Evolutionary conservation across 2,329 filamentous ascomycete genomes (phyloP).

Genomic region (Hymenoscyphus fraxineus): DNA sequence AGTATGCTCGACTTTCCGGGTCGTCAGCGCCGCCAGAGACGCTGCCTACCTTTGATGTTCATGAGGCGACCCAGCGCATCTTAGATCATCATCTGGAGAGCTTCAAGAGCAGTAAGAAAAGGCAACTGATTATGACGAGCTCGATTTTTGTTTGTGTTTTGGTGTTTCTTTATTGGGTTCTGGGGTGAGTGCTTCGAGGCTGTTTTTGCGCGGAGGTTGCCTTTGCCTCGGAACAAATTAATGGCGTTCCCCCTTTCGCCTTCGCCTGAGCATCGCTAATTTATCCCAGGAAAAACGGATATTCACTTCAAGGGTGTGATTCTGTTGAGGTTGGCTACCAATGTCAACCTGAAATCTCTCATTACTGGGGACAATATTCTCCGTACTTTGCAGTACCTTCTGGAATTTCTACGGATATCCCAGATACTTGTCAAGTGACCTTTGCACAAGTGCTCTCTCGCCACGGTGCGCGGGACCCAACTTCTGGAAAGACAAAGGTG

Average conservation of each 20-base stretch:
- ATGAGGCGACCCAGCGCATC: slow-evolving; percentile 13
- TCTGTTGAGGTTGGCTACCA: slow-evolving; percentile 30
- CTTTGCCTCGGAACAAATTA: background rate
- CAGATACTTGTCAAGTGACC: slow-evolving; percentile 66
- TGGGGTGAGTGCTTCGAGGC: slow-evolving; percentile 20
- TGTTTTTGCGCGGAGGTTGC: background rate
- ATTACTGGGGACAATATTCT: slow-evolving; percentile 78
- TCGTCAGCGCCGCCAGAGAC: slow-evolving; percentile 2
- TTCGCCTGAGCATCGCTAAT: background rate
- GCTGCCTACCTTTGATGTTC: slow-evolving; percentile 12
- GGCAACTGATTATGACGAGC: slow-evolving; percentile 17
- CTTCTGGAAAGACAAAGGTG: slow-evolving; percentile 56
- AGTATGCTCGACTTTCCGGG: slow-evolving; percentile 23
- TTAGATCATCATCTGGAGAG: slow-evolving; percentile 21
- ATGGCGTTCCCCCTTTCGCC: background rate
- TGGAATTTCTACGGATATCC: slow-evolving; percentile 56
- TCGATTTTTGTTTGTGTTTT: slow-evolving; percentile 21
- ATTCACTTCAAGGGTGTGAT: slow-evolving; percentile 28
- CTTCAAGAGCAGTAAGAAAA: slow-evolving; percentile 22
- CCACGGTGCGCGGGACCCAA: slow-evolving; percentile 82
- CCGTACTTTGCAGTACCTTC: slow-evolving; percentile 77
- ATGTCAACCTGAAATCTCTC: slow-evolving; percentile 34
- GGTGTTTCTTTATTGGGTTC: slow-evolving; percentile 25
- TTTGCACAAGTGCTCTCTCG: slow-evolving; percentile 80
- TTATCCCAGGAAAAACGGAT: slow-evolving; percentile 16